These are phyloP conservation scores for Cinnamomum chago DNA, from an alignment of 164 flowering plant species.

Conservation along the genomic window DNA sequence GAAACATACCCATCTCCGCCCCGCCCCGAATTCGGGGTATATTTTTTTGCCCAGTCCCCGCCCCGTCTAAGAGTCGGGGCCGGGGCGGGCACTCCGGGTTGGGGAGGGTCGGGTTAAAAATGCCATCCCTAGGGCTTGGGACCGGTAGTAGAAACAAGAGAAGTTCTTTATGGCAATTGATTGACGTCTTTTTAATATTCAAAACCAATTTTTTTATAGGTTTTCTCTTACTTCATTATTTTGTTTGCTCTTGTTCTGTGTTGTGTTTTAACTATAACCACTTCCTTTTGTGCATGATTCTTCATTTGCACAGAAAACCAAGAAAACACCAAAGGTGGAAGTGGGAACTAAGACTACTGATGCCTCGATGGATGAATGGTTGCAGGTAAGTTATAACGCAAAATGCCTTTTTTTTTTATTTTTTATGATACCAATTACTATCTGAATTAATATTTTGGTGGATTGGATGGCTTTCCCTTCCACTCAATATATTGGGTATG, in stretches of 20 bases:
- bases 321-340: conserved; percentile 87
- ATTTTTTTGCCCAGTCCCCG: too few species aligned
- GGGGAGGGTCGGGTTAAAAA: too few species aligned
- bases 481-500: background rate
- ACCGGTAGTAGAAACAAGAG: too few species aligned
- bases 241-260: background rate
- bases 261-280: background rate
- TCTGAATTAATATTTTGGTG: background rate
- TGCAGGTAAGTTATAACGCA: conserved; percentile 48
- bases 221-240: too few species aligned
- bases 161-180: background rate
- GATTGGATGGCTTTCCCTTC: background rate
- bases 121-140: too few species aligned
- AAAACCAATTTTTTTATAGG: background rate
- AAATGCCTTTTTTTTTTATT: background rate
- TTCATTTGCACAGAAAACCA: conserved; percentile 57
- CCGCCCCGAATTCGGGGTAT: too few species aligned
- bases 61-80: too few species aligned
- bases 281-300: background rate
- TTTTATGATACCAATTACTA: background rate
- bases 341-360: conserved; percentile 76
- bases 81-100: too few species aligned
- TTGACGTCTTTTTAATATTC: background rate
- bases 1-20: too few species aligned
- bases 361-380: conserved; percentile 90